Base-by-base conservation (phyloP, 805 yeast genomes). In the Lachancea cidri region DNA sequence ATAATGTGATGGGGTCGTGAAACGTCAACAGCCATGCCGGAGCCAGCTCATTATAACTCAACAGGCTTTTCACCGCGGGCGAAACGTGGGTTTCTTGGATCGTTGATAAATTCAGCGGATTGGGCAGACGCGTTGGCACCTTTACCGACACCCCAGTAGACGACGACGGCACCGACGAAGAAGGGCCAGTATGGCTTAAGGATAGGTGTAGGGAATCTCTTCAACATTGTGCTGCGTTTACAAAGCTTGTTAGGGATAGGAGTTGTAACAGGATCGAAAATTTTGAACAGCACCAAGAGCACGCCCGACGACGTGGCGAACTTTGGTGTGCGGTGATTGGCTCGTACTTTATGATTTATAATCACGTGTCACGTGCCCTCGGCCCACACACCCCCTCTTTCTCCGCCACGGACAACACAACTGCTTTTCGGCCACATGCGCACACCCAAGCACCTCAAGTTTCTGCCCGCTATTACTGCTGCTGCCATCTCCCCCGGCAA, bases 41-140 rank as follows among this genome's bases (percentile, higher is more conserved):
- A n/a, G n/a, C 27, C 27, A 22, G 27, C 19, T 33, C 50, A 54
- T 41, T 60, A 60, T 49, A 64, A 47, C 47, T 69, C 71, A 33
- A 67, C 66, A 36, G 68, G 63, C 51, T 73, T 73, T 57, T 71
- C 79, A 60, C 78, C 79, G 54, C 68, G 69, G 51, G 73, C 72
- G 65, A 86, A 84, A 73, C 94, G 83, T 69, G 96, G 96, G 75
- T 87, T 87, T 77, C 95, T 85, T 73, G 96, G 96, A 71, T 87
- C 96, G 68, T 87, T 86, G 70, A 81, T 79, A 74, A 81, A 87
- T 71, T 86, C 94, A 49, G 74, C 76, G 43, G 91, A 73, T 74
- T 80, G 73, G 67, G 79, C 72, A 55, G 86, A 75, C 48, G 83
- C 82, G 47, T 65, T 67, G 49, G 87, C 80, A 40, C 78, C 82